Evolutionary conservation across 176 grass and related monocot species (phyloP), one percentile per base, ranked within the genome.

Genomic region (Themeda triandra): DNA sequence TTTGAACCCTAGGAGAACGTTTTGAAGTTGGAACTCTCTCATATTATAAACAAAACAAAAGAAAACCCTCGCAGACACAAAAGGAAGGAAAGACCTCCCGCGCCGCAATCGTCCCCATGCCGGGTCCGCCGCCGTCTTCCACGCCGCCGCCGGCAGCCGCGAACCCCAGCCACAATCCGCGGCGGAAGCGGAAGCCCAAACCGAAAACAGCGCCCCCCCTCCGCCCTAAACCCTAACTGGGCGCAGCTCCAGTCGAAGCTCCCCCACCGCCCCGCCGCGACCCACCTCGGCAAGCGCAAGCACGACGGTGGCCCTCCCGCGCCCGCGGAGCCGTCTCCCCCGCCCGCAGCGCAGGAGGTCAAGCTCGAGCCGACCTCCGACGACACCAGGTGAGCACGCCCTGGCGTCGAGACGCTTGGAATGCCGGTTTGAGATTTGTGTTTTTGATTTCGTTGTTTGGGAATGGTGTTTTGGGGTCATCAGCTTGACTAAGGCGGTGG

Each of bases 171-270:
- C 31, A 82, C 19, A 60, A 86, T 2, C 41, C 71, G 19, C 89
- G 69, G 15, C 69, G 82, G 65, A 91, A 69, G 32, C 65, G 59
- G 68, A 84, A 87, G 39, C 87, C 81, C 56, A 89, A 77, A 45
- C 6, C 77, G 12, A 93, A 73, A 56, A 37, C 86, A 31, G 71
- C 25, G 1, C 74, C 37, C 6, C 6, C 76, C 76, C 8, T 78
- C 84, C 10, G 45, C 58, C 79, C 59, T 90, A 24, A 99, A 99
- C 78, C 96, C 93, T 87, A 95, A 98, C 83, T 99, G 93, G 96
- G 93, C 86, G 40, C 89, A 94, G 84, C 96, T 99, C 69, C 91
- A 96, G 68, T 85, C 87, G 42, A 93, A 89, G 81, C 91, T 99
- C 60, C 87, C 87, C 24, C 64, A 73, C n/a, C 64, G 82, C 71